Base-by-base conservation (phyloP, 2,329 filamentous ascomycete species). In the Sporothrix dimorphospora region DNA sequence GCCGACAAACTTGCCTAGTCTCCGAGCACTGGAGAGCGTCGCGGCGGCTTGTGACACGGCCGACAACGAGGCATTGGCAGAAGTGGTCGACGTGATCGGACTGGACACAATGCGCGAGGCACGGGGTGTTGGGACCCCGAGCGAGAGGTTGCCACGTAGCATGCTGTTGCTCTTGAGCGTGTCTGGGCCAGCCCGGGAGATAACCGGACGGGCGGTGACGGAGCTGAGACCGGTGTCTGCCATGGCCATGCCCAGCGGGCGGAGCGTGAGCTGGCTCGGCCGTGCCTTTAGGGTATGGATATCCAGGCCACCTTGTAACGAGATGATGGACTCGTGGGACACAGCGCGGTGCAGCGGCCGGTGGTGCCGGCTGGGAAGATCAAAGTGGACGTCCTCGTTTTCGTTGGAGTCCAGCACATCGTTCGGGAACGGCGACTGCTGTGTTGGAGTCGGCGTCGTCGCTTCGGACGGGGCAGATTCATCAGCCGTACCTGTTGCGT, bases 281-380 rank as follows among this genome's bases (percentile, higher is more conserved):
- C 92, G 88, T 1, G 87, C 86, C 77, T 91, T 90, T 4, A 97
- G 85, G 0, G 92, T 94, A 79, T 97, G 94, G 67, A 97, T 97
- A 78, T 98, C 95, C 79, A 97, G 91, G 1, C 94, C 94, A 4
- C 94, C 94, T 0, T 91, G 89, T 1, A 97, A 87, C 0, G 94
- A 98, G 76, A 98, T 88, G 74, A 98, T 90, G 21, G 93, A 97
- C 79, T 98, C 94, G 76, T 97, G 94, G 1, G 94, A 97, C 1
- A 89, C 79, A 2, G 89, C 86, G 42, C 91, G 90, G 53, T 89
- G 91, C 4, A 94, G 81, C 1, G 73, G 72, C 3, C 67, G 69
- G 19, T 81, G 72, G 38, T 34, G 55, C 6, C 55, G 49, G 9
- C 24, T 42, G 19, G 72, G 69, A n/a, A 71, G 69, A 19, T 67